Percentiles rank a stretch among this genome's conserved stretches.
Evolutionary conservation across 139 green algal species (phyloP).

Genomic region (Chlamydomonas asymmetrica): DNA sequence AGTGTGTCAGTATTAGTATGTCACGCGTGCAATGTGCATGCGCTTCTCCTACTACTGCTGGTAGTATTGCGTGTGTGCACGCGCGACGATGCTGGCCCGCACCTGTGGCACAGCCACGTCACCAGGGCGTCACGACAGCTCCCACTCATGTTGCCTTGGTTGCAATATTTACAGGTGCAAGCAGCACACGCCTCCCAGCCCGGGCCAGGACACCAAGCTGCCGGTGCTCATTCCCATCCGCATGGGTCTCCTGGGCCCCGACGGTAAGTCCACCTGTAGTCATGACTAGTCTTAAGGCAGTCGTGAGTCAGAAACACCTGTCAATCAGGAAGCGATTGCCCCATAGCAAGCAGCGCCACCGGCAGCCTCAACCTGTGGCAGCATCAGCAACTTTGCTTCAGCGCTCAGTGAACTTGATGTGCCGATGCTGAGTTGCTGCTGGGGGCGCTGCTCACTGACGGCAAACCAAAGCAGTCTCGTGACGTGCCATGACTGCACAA

Average conservation of each 20-base stretch:
- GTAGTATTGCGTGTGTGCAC: not conserved
- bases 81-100: not conserved
- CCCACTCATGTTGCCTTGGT: not conserved
- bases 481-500: too few relatives aligned
- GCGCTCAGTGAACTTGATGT: too few relatives aligned
- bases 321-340: too few relatives aligned
- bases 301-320: too few relatives aligned
- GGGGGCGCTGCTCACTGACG: too few relatives aligned
- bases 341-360: too few relatives aligned
- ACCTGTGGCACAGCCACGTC: constrained; percentile 1
- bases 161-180: constrained; percentile 11
- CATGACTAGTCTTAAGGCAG: too few relatives aligned
- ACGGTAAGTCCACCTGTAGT: constrained; percentile 58
- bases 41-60: not conserved
- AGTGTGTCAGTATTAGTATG: not conserved
- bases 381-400: too few relatives aligned
- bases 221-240: constrained; percentile 82
- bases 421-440: too few relatives aligned
- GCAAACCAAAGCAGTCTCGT: too few relatives aligned
- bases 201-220: constrained; percentile 79
- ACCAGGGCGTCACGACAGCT: constrained; percentile 7
- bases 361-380: too few relatives aligned
- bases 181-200: constrained; percentile 74
- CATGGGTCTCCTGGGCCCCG: constrained; percentile 80
- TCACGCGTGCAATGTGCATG: too few relatives aligned